Base-by-base conservation (phyloP, 345 rosid genomes). In the Populus tremula region DNA sequence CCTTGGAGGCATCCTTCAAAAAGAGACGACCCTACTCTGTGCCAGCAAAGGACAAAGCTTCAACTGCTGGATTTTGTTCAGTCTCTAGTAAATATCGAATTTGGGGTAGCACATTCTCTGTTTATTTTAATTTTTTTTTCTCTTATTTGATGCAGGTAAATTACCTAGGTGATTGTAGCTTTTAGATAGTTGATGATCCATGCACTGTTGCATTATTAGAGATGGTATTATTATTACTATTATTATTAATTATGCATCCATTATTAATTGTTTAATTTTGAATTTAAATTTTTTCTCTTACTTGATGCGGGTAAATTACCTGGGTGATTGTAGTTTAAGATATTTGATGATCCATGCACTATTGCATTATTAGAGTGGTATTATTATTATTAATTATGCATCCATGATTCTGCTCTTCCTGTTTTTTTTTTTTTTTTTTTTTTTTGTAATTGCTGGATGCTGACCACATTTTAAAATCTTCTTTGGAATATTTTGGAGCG, bases 1-100 rank as follows among this genome's bases (percentile, higher is more conserved):
- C 82, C 98, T 72, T 96, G 98, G 98, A 90, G 97, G 79, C 96
- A 96, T 90, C 91, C 97, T 83, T 94, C 97, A 8, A 78, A 18
- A 67, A 78, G 79, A 6, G 82, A 89, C 56, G 85, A 89, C 79
- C 86, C 89, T 50, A 70, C 78, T 67, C 1, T 54, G 54, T 70
- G 71, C 75, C 77, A 78, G 31, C 88, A 79, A 35, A 92, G 98
- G 98, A 97, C 97, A 53, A 91, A 94, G 87, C 89, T 96, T 84
- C 99, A 96, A 82, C 88, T 94, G 49, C 81, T 96, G 91, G 99
- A 94, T 86, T 96, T 91, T 77, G 85, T 96, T 78, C 97, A 91
- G 82, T 88, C 89, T 79, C 85, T 96, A 53, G 89, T 79, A 68
- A 90, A 82, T 69, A 74, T 93, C 53, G 99, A 92, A 69, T 89